phyloP scores from a whole-genome alignment of 1,284 basidiomycete genomes.

The Coniophora puteana region DNA sequence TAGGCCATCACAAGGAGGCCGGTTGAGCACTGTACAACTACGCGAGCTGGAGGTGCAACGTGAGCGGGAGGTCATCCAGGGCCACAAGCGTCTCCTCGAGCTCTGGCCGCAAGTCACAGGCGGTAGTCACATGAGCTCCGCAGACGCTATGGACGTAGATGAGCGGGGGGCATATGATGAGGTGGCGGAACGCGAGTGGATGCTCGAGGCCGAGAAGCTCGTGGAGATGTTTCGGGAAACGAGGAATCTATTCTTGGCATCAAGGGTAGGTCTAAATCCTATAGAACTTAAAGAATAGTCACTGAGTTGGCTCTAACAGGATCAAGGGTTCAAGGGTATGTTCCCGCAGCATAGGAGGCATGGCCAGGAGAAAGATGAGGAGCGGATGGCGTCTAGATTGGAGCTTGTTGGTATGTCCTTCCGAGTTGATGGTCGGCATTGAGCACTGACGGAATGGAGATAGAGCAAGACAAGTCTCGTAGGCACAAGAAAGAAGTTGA shows the following conservation, averaged over 20 bases:
- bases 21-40: slow-evolving; percentile 51
- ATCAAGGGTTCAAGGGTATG: slow-evolving; percentile 61
- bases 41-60: slow-evolving; percentile 57
- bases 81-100: slow-evolving; percentile 47
- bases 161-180: slow-evolving; percentile 26
- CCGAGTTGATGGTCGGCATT: slow-evolving; percentile 16
- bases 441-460: slow-evolving; percentile 39
- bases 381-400: slow-evolving; percentile 70
- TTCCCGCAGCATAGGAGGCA: slow-evolving; percentile 45
- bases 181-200: slow-evolving; percentile 63
- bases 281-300: neutral
- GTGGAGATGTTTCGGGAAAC: slow-evolving; percentile 89
- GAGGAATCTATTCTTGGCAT: slow-evolving; percentile 75
- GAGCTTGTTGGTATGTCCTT: slow-evolving; percentile 58
- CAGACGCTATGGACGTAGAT: no score
- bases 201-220: slow-evolving; percentile 80
- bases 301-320: slow-evolving; percentile 24
- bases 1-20: slow-evolving; percentile 31
- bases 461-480: slow-evolving; percentile 32
- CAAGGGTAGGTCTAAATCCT: slow-evolving; percentile 48
- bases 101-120: slow-evolving; percentile 38
- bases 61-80: slow-evolving; percentile 54
- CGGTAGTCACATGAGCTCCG: no score
- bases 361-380: slow-evolving; percentile 62
- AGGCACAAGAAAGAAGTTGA: slow-evolving; percentile 38